These are phyloP conservation scores for Mucor indicus DNA, from an alignment of 371 early-diverging fungal species.

Conservation along the genomic window DNA sequence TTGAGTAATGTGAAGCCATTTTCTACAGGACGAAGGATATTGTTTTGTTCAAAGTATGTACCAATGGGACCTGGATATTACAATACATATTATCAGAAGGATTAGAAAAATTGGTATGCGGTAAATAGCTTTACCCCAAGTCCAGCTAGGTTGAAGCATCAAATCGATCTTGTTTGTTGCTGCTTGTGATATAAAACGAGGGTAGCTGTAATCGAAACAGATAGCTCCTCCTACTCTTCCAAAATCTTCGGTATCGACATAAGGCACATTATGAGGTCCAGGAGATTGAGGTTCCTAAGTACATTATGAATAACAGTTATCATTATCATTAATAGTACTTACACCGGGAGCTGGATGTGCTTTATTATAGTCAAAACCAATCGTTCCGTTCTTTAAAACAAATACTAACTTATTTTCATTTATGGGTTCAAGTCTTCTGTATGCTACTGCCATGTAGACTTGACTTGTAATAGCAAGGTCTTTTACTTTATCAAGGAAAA, in stretches of 20 bases:
- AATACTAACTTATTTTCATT: constrained; percentile 45
- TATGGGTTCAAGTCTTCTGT: constrained; percentile 20
- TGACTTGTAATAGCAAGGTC: constrained; percentile 31
- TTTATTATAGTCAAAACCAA: constrained; percentile 50
- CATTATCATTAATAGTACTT: too few relatives aligned
- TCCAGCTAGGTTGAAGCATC: constrained; percentile 56
- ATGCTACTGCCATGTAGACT: constrained; percentile 42
- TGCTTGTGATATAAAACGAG: constrained; percentile 48
- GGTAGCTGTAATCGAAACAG: constrained; percentile 56
- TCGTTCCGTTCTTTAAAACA: constrained; percentile 39
- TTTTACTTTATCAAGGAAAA: constrained; percentile 24
- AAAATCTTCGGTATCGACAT: constrained; percentile 41
- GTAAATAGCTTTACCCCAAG: too few relatives aligned
- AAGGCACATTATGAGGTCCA: constrained; percentile 39
- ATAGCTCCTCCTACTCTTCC: constrained; percentile 53
- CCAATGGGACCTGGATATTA: constrained; percentile 40
- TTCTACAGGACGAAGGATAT: constrained; percentile 47
- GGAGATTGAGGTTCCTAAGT: constrained; percentile 31
- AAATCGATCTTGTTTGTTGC: constrained; percentile 43
- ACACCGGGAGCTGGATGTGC: constrained; percentile 51
- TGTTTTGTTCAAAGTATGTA: constrained; percentile 43
- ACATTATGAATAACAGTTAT: too few relatives aligned
- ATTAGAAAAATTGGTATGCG: too few relatives aligned
- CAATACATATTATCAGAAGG: too few relatives aligned
- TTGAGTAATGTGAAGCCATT: constrained; percentile 53